phyloP scores from a whole-genome alignment of 2,329 filamentous ascomycete genomes.

The Calonectria naviculata region DNA sequence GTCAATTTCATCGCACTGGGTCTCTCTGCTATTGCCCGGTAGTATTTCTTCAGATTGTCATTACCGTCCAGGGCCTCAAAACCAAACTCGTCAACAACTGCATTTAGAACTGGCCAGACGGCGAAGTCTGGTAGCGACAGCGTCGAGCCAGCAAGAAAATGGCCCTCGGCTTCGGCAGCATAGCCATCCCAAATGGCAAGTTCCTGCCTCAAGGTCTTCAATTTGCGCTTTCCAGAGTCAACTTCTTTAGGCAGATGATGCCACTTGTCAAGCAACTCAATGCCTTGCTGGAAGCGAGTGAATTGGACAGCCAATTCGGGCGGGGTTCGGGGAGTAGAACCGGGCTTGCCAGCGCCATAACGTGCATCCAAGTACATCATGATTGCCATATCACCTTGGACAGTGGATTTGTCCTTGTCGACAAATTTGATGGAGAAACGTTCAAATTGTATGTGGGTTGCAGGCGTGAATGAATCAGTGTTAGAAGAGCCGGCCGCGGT shows the following conservation, averaged over 20 bases:
- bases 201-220: slow-evolving; percentile 43
- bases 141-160: slow-evolving; percentile 57
- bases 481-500: slow-evolving; percentile 31
- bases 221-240: slow-evolving; percentile 12
- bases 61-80: slow-evolving; percentile 44
- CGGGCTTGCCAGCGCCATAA: slow-evolving; percentile 51
- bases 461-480: not conserved
- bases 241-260: slow-evolving; percentile 27
- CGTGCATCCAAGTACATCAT: slow-evolving; percentile 71
- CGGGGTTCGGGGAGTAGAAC: slow-evolving; percentile 34
- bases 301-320: slow-evolving; percentile 49
- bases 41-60: slow-evolving; percentile 50
- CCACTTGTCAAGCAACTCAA: slow-evolving; percentile 52
- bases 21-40: slow-evolving; percentile 41
- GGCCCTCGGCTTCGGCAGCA: slow-evolving; percentile 40
- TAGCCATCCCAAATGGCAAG: slow-evolving; percentile 55
- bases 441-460: not conserved
- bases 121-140: slow-evolving; percentile 65
- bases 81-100: slow-evolving; percentile 51
- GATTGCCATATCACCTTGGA: slow-evolving; percentile 63
- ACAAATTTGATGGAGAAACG: slow-evolving; percentile 57
- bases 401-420: slow-evolving; percentile 65
- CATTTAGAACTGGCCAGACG: slow-evolving; percentile 66
- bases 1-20: slow-evolving; percentile 38
- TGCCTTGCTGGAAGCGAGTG: slow-evolving; percentile 54